Percentiles rank a stretch among this genome's conserved stretches.
Evolutionary conservation across 768 basidiomycete species (phyloP).

Genomic region (Lactifluus piperatus): DNA sequence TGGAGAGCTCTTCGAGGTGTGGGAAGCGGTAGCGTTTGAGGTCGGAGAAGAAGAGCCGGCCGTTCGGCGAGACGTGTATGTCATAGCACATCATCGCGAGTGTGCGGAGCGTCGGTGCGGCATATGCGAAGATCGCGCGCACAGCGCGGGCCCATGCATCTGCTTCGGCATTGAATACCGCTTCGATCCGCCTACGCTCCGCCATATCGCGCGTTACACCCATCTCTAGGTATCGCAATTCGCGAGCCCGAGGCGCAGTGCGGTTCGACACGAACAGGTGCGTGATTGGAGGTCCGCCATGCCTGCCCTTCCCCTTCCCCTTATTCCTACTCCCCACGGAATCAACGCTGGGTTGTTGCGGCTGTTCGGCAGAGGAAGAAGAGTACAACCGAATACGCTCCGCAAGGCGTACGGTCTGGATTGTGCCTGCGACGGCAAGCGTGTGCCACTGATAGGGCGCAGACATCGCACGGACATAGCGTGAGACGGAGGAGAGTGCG

Average conservation of each 20-base stretch:
- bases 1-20: constrained; percentile 14
- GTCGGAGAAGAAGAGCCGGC: constrained; percentile 17
- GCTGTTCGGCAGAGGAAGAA: neutral
- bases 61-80: constrained; percentile 17
- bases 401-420: constrained; percentile 26
- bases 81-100: constrained; percentile 20
- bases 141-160: constrained; percentile 13
- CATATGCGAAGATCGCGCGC: constrained; percentile 14
- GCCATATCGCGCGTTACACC: constrained; percentile 10
- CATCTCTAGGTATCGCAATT: constrained; percentile 13
- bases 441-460: constrained; percentile 35
- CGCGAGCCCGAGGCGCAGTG: constrained; percentile 1
- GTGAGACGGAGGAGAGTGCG: constrained; percentile 33
- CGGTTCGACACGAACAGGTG: constrained; percentile 19
- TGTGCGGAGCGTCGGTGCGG: constrained; percentile 15
- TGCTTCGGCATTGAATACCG: constrained; percentile 13
- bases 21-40: constrained; percentile 13
- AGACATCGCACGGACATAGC: constrained; percentile 33
- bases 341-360: neutral
- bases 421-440: constrained; percentile 28
- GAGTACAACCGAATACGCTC: constrained; percentile 2
- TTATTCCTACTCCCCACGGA: neutral
- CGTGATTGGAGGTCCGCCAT: neutral
- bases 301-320: neutral
- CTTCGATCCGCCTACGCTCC: constrained; percentile 10